These are phyloP conservation scores for Phytopythium litorale DNA, from an alignment of 352 stramenopile genomes.

Conservation along the genomic window DNA sequence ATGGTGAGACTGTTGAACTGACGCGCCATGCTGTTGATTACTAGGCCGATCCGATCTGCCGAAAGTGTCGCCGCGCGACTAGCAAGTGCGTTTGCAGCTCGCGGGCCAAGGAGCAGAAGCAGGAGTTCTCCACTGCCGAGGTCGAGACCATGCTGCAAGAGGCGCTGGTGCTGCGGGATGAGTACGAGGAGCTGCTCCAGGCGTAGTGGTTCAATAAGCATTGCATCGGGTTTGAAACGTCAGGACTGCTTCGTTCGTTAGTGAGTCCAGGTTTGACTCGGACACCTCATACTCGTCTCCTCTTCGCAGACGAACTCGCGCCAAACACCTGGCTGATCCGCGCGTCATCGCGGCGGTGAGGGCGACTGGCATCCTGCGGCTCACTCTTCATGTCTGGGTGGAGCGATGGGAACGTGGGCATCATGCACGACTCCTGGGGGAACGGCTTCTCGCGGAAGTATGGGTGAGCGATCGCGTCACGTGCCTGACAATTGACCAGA, in stretches of 20 bases:
- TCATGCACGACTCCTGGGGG: conserved; percentile 53
- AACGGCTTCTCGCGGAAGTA: conserved; percentile 69
- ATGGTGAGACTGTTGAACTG: not conserved
- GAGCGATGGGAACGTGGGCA: conserved; percentile 59
- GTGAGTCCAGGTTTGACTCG: no score
- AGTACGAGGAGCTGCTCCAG: conserved; percentile 72
- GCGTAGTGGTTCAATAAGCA: conserved; percentile 8
- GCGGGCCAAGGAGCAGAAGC: conserved; percentile 13
- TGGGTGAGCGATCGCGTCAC: conserved; percentile 41
- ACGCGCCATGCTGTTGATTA: not conserved
- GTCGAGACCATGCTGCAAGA: conserved; percentile 70
- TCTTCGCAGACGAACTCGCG: not conserved
- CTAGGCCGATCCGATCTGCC: conserved; percentile 37
- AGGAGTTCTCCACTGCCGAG: conserved; percentile 49
- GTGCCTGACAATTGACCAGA: conserved; percentile 17
- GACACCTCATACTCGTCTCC: conserved; percentile 1
- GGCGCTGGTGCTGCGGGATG: conserved; percentile 56
- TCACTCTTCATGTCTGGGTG: conserved; percentile 35
- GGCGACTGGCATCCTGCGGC: not conserved
- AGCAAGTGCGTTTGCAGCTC: conserved; percentile 61
- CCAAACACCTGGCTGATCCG: conserved; percentile 6
- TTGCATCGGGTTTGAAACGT: not conserved
- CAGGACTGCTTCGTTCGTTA: not conserved
- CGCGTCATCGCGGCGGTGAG: conserved; percentile 1
- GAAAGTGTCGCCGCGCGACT: conserved; percentile 60